phyloP scores from a whole-genome alignment of 1,284 basidiomycete species.

The Austroboletus rostrupii region DNA sequence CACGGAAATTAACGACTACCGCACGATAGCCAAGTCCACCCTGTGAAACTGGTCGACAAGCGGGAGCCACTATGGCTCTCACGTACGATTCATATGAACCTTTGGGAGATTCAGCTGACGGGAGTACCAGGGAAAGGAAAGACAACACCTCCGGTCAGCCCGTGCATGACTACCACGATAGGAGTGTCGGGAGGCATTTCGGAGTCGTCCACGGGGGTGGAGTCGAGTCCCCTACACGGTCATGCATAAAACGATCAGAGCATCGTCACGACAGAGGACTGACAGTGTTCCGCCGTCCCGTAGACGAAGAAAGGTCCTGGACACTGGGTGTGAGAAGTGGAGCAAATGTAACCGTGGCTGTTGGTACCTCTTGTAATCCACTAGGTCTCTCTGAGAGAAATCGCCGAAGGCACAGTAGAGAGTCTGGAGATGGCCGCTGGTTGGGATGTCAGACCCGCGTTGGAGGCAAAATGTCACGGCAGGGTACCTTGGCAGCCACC shows the following conservation, averaged over 20 bases:
- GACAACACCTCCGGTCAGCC: constrained; percentile 75
- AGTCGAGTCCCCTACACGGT: constrained; percentile 62
- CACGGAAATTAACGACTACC: constrained; percentile 88
- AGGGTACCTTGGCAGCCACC: constrained; percentile 67
- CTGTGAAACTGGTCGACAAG: constrained; percentile 60
- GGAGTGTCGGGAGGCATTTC: constrained; percentile 62
- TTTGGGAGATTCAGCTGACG: constrained; percentile 29
- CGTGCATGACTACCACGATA: constrained; percentile 82
- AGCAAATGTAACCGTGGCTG: background rate
- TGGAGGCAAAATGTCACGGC: background rate
- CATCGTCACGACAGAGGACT: constrained; percentile 23
- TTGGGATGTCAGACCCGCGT: constrained; percentile 6
- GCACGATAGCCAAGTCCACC: constrained; percentile 86
- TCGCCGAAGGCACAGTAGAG: constrained; percentile 66
- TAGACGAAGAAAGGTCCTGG: constrained; percentile 54
- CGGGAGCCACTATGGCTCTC: constrained; percentile 70
- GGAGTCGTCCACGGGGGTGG: constrained; percentile 56
- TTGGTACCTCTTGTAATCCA: constrained; percentile 60
- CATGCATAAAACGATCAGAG: background rate
- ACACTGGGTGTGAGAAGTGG: constrained; percentile 4
- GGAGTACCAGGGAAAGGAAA: background rate
- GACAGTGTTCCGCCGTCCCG: constrained; percentile 72
- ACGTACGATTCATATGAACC: constrained; percentile 90
- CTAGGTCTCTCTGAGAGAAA: constrained; percentile 69
- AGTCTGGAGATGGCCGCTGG: constrained; percentile 71